phyloP scores from a whole-genome alignment of 768 basidiomycete species.

The Mycena olivaceomarginata region DNA sequence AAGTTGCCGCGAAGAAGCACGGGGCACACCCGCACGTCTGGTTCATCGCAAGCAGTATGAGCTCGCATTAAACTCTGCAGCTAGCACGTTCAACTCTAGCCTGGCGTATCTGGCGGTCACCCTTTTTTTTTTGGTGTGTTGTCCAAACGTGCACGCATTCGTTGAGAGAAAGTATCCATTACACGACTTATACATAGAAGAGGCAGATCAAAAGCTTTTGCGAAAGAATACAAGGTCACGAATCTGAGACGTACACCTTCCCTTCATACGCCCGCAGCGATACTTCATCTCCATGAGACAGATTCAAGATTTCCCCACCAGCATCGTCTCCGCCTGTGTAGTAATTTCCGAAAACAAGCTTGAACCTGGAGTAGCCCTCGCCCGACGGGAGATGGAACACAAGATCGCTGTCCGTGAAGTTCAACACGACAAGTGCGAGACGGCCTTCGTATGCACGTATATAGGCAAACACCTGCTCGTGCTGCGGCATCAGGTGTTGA shows the following conservation, averaged over 20 bases:
- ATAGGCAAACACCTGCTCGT: constrained; percentile 76
- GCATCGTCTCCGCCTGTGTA: background rate
- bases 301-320: background rate
- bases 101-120: too few species aligned
- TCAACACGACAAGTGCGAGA: constrained; percentile 67
- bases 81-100: too few species aligned
- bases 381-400: constrained; percentile 1
- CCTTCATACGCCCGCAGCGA: constrained; percentile 58
- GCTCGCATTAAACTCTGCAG: too few species aligned
- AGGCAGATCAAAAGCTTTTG: too few species aligned
- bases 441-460: constrained; percentile 60
- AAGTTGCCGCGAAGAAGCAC: too few species aligned
- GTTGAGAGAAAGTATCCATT: too few species aligned
- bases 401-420: constrained; percentile 60
- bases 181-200: too few species aligned
- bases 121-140: too few species aligned
- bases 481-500: constrained; percentile 62
- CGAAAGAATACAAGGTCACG: too few species aligned
- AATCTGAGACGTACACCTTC: constrained; percentile 51
- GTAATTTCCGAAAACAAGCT: constrained; percentile 57
- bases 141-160: too few species aligned
- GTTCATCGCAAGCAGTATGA: too few species aligned
- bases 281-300: constrained; percentile 12
- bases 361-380: constrained; percentile 31
- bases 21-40: too few species aligned